Base-by-base conservation (phyloP, 768 basidiomycete genomes). In the Tulasnella sp. region DNA sequence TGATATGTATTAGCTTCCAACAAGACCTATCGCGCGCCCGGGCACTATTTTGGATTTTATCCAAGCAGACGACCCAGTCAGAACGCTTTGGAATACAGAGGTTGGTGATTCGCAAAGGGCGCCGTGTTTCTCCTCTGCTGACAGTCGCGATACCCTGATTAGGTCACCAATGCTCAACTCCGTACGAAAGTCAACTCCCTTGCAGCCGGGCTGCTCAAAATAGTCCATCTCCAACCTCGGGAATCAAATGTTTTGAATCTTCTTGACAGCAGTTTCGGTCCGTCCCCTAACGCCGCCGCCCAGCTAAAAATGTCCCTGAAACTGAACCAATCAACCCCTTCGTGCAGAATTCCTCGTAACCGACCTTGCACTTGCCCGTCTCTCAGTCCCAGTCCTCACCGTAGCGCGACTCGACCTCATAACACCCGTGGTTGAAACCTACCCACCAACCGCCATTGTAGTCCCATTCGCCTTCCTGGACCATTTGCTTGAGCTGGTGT, bases 11-110 rank as follows among this genome's bases (percentile, higher is more conserved):
- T 80, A 95, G 93, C 91, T 95, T 80, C 91, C 93, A 25, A 78
- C 89, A 71, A 85, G 88, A 78, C 93, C 93, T 0, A 85, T 85
- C 74, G 92, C 93, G 79, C 92, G 94, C 71, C 85, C 91, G 3
- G 86, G 90, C 77, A 84, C 90, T 29, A 83, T 93, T 15, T 82
- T 86, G 0, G 91, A 94, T 82, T 84, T 93, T 29, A 84, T 94
- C 79, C 82, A 89, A 7, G 92, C 92, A 75, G 84, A 86, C 22
- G 90, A 92, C 79, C 86, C 86, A 0, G 86, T 89, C 8, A 87
- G 93, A 45, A 92, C 91, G 0, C 86, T 95, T 15, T 95, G 93
- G 93, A 89, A 89, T 0, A 91, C 89, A 67, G 90, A 90, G 83
- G 93, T 93, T 74, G 52, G 84, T 78, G 14, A 40, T 67, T 42